Base-by-base conservation (phyloP, 2,329 filamentous ascomycete genomes). In the Apiospora malaysiana region DNA sequence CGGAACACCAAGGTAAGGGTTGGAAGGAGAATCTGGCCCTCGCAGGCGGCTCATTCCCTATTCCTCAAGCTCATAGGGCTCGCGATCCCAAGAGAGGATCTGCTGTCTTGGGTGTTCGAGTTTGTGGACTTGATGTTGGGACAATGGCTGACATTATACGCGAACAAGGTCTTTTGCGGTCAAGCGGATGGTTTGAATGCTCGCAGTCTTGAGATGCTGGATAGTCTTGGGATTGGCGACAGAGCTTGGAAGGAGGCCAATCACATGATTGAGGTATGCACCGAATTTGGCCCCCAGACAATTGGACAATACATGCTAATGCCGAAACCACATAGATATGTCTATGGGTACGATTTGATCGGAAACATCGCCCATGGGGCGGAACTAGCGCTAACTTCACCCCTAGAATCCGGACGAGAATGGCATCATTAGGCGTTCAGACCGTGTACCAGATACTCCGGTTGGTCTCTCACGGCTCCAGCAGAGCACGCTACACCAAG, bases 191-290 rank as follows among this genome's bases (percentile, higher is more conserved):
- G 85, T 0, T 78, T 86, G 1, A 89, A 93, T 78, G 89, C 87
- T 75, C 88, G 91, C 4, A 93, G 89, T 0, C 83, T 93, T 1
- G 90, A 94, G 79, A 92, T 94, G 23, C 88, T 94, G 70, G 90
- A 94, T 75, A 90, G 88, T 68, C 90, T 94, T 72, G 91, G 89
- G 0, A 89, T 94, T 72, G 90, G 83, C 1, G 87, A 93, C 73
- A 82, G 87, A 7, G 88, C 85, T 1, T 90, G 89, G 87, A 90
- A 89, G 68, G 91, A 93, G 75, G 85, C 88, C 5, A 92, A 92
- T 76, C 90, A 91, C 77, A 88, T 93, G 83, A 84, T 92, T 25
- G 91, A 92, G 82, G 88, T 91, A 71, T 80, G 81, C 63, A 37
- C 49, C 25, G 21, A 37, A 16, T 10, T 12, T 9, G 40, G 27